Percentiles rank a stretch among this genome's conserved stretches.
These are phyloP conservation scores for Wilhelminamyces savonicus DNA, from an alignment of 805 yeast genomes.

Conservation along the genomic window DNA sequence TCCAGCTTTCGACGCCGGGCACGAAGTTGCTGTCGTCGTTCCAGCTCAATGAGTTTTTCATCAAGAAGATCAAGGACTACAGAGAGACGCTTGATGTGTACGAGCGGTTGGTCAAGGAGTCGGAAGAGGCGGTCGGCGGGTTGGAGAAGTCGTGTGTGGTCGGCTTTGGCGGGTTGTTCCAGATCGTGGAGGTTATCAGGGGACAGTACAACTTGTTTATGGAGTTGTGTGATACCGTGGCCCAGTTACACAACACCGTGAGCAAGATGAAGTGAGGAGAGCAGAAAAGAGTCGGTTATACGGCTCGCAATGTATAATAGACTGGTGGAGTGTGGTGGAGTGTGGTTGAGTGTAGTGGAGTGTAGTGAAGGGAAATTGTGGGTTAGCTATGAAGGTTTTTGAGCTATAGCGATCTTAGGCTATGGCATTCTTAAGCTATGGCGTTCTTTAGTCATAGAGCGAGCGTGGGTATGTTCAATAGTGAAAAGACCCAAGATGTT, in stretches of 20 bases:
- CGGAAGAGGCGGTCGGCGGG: slow-evolving; percentile 45
- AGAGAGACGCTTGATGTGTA: slow-evolving; percentile 45
- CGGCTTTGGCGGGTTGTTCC: slow-evolving; percentile 34
- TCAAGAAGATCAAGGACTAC: slow-evolving; percentile 45
- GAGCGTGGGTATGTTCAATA: too few relatives aligned
- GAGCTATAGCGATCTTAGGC: not conserved
- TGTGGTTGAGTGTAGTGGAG: not conserved
- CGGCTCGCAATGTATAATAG: not conserved
- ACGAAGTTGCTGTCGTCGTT: slow-evolving; percentile 48
- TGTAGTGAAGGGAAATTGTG: not conserved
- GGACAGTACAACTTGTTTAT: slow-evolving; percentile 66
- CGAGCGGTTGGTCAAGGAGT: slow-evolving; percentile 57
- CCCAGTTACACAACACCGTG: slow-evolving; percentile 52
- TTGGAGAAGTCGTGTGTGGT: slow-evolving; percentile 32
- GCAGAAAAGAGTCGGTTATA: not conserved
- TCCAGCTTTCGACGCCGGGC: slow-evolving; percentile 48
- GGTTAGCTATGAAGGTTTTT: not conserved
- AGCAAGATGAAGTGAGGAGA: not conserved
- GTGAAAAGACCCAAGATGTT: too few relatives aligned
- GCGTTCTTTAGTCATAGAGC: too few relatives aligned
- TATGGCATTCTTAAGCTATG: too few relatives aligned
- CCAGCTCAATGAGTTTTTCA: slow-evolving; percentile 52
- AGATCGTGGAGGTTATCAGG: slow-evolving; percentile 54
- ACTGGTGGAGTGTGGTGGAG: not conserved
- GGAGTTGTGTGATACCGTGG: slow-evolving; percentile 69